phyloP scores from a whole-genome alignment of 2,329 filamentous ascomycete species.

The Emergomyces pasteurianus region DNA sequence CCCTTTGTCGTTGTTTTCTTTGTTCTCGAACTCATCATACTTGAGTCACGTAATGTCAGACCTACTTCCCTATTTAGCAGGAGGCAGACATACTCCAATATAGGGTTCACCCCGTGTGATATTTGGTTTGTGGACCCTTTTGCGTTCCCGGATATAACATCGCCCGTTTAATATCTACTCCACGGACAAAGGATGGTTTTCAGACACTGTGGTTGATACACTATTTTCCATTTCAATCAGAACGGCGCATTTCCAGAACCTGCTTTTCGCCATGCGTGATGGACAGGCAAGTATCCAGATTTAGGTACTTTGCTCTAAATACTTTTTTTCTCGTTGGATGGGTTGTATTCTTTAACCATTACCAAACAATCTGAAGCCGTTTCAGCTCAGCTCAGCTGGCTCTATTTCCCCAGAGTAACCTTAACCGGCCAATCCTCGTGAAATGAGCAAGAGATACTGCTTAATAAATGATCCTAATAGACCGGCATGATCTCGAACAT shows the following conservation, averaged over 20 bases:
- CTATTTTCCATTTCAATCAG: not conserved
- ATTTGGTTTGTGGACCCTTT: not conserved
- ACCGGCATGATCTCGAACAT: not conserved
- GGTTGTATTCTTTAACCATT: not conserved
- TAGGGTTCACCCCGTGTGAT: not conserved
- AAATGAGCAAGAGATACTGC: not conserved
- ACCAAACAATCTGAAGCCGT: not conserved
- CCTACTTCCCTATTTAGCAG: not conserved
- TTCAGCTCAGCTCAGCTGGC: not conserved
- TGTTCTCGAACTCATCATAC: not conserved
- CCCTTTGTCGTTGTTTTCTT: not conserved
- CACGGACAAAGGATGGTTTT: not conserved
- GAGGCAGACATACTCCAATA: not conserved
- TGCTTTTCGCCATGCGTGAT: not conserved
- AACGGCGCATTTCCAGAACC: not conserved
- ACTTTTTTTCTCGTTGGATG: too few relatives aligned
- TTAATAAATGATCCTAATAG: not conserved
- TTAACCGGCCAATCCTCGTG: not conserved
- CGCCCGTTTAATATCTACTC: not conserved
- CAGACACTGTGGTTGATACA: not conserved
- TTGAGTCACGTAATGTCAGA: not conserved
- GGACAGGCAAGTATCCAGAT: not conserved
- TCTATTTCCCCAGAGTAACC: not conserved
- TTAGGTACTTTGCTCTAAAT: too few relatives aligned
- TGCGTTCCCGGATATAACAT: not conserved